Conservation (phyloP, 1,139 yeast species). For the Nakaseomyces uthaithaninus region DNA sequence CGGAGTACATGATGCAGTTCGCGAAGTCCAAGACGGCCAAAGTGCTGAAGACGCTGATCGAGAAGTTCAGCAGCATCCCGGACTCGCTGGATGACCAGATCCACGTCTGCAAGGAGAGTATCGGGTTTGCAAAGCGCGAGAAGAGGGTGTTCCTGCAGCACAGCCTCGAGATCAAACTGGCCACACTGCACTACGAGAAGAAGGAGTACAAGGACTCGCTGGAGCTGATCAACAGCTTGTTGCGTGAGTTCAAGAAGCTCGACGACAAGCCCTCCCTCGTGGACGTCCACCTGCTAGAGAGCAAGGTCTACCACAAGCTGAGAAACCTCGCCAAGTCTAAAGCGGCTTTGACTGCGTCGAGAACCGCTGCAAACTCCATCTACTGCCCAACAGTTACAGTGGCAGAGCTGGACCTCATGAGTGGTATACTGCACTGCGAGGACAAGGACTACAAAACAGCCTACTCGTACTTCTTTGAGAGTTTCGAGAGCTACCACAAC, state of each 20-base stretch:
- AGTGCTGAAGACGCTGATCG: conserved; percentile 69
- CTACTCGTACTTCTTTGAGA: conserved; percentile 87
- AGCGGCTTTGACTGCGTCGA: conserved; percentile 89
- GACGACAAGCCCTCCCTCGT: conserved; percentile 94
- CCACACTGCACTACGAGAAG: conserved; percentile 63
- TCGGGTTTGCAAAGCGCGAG: conserved; percentile 78
- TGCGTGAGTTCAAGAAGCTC: conserved; percentile 80
- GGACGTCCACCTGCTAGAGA: conserved; percentile 88
- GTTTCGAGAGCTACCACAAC: conserved; percentile 74
- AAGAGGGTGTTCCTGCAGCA: conserved; percentile 87
- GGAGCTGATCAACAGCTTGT: conserved; percentile 58
- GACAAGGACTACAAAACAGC: conserved; percentile 96
- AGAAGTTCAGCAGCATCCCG: conserved; percentile 63
- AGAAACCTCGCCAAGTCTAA: conserved; percentile 88
- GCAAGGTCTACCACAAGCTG: conserved; percentile 83
- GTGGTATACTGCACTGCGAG: conserved; percentile 93
- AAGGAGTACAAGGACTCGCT: conserved; percentile 64
- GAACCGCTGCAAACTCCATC: conserved; percentile 93
- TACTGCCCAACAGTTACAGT: conserved; percentile 92
- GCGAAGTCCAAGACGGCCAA: conserved; percentile 96
- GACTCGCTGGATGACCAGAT: conserved; percentile 67
- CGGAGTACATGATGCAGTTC: conserved; percentile 57
- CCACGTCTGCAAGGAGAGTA: conserved; percentile 64
- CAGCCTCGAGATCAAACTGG: conserved; percentile 73
- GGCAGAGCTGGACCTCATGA: conserved; percentile 91